These are phyloP conservation scores for Andalucia godoyi DNA, from an alignment of 78 protist species.

Conservation along the genomic window DNA sequence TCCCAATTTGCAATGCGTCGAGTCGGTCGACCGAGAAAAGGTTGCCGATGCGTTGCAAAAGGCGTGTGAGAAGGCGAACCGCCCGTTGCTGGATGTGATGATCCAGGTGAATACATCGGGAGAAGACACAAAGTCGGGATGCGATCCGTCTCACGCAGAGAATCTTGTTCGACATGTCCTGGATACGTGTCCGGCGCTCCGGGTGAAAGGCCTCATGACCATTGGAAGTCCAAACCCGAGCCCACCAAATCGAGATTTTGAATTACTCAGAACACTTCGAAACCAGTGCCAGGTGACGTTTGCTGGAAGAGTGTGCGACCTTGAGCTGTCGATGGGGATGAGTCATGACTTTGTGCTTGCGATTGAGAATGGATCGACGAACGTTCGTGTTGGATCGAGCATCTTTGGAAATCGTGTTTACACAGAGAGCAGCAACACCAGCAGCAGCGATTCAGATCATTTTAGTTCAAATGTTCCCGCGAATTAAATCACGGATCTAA, in stretches of 20 bases:
- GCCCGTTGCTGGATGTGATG: constrained; percentile 2
- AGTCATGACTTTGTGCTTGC: constrained; percentile 49
- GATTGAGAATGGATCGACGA: constrained; percentile 19
- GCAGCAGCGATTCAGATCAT: too few relatives aligned
- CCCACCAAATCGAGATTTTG: too few relatives aligned
- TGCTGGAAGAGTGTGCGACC: too few relatives aligned
- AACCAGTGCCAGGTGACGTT: too few relatives aligned
- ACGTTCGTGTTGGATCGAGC: constrained; percentile 55
- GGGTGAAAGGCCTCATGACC: constrained; percentile 67
- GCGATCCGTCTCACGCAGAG: neutral
- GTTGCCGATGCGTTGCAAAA: constrained; percentile 20
- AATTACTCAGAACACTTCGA: too few relatives aligned
- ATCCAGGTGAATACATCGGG: constrained; percentile 53
- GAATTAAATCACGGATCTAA: too few relatives aligned
- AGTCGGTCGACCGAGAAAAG: constrained; percentile 34
- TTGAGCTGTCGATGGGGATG: constrained; percentile 76
- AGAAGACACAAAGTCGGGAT: constrained; percentile 35
- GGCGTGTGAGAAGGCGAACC: neutral
- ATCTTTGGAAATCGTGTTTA: constrained; percentile 52
- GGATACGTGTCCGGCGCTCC: constrained; percentile 3
- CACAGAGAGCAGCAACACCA: too few relatives aligned
- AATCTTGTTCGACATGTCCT: constrained; percentile 4
- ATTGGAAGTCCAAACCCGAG: constrained; percentile 41
- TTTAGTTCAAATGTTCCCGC: too few relatives aligned
- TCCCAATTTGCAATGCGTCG: neutral